Base-by-base conservation (phyloP, 2,329 filamentous ascomycete species). In the Penicillium sp. region DNA sequence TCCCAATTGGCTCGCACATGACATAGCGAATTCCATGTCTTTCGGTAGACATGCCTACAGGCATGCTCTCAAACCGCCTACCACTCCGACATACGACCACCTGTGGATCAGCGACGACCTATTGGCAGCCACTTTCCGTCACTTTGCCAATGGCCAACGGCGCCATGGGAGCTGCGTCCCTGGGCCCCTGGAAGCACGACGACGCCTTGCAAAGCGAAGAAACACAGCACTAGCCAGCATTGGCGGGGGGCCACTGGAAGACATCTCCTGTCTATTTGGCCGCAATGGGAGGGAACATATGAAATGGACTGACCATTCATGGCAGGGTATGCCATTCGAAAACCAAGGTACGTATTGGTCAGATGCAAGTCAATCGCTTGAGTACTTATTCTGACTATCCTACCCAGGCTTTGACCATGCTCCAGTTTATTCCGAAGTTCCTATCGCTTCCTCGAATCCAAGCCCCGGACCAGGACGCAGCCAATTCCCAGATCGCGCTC, bases 161-260 rank as follows among this genome's bases (percentile, higher is more conserved):
- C 79, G 84, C 58, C 75, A 84, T 79, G 83, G 82, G 61, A 86
- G 84, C 74, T 78, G 79, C 59, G 81, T 85, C 3, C 85, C 85
- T 10, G 85, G 85, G 2, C 85, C 85, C 65, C 74, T 87, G 73
- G 85, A 87, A 71, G 83, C 84, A 43, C 79, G 81, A 57, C 77
- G 79, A 65, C 76, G 85, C 49, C 73, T 80, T 43, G 75, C 82
- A 2, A 85, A 79, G 68, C 76, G 85, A 51, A 77, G 79, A 49
- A 85, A 86, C 73, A 82, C 76, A 49, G 77, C 74, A 16, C 64
- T 80, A 10, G 77, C 79, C 32, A 69, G 73, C 16, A 54, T 68
- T 43, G 66, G 67, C 24, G 66, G 62, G 6, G 66, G 65, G 4
- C 53, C 66, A 9, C 55, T 65, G 16, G 65, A 75, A 32, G 75